Evolutionary conservation across 371 early-diverging fungal genomes (phyloP), one percentile per base, ranked within the genome.

Genomic region (Apophysomyces trapeziformis): DNA sequence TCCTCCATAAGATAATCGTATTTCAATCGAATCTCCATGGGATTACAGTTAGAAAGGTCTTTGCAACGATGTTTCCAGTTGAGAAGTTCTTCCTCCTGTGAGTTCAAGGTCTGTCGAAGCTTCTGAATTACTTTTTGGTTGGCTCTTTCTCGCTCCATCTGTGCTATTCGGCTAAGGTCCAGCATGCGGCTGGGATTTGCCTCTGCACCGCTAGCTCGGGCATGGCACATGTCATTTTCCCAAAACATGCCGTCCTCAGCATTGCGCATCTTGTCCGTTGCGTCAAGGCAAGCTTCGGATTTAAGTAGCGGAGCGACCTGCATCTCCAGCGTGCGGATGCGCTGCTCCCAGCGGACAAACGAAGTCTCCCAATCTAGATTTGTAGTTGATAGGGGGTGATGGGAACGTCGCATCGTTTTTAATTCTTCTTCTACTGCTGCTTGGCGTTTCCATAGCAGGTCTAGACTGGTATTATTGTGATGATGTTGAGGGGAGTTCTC

Each of bases 231-330:
- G 12, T 45, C 46, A 45, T 2, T 13, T 45, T 45, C 12, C 46
- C 46, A 45, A 45, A 45, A 45, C 0, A 45, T 69, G 45, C 60
- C 58, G 64, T 60, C 69, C 58, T 58, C 68, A 66, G 63, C 61
- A 62, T 46, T 72, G 73, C 64, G 46, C 46, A 45, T 45, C n/a
- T n/a, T 45, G 6, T 45, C 46, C 16, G 13, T 45, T 45, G 46
- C 16, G 46, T 45, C 46, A 45, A 45, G 12, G 46, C 12, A 13
- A 6, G 46, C 46, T 13, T 45, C 46, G 13, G 46, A 45, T 11
- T 45, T 45, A 13, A 45, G 13, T 45, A 45, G 46, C 46, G 13
- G 46, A 13, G 46, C 46, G 16, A 45, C 16, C 46, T 45, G 46
- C 46, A 45, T 45, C 16, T 45, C 46, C 13, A 45, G 46, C 13